Evolutionary conservation across 805 yeast species (phyloP).

Genomic region (Barnettozyma vustinii): DNA sequence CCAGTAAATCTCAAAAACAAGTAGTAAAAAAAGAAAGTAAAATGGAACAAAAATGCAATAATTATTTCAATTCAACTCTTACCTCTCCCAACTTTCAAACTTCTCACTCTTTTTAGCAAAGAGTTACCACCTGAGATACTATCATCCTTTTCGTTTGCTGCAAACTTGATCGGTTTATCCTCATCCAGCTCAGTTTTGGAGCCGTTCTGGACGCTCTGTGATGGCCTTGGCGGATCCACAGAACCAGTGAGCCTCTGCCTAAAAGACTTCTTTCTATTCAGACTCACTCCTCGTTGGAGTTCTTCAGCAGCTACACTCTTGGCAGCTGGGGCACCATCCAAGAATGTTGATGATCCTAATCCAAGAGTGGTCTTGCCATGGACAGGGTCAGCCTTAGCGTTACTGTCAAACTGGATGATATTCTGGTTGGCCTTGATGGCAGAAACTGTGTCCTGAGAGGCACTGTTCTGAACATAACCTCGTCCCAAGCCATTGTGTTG

Average conservation of each 20-base stretch:
- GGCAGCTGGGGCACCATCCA: slow-evolving; percentile 95
- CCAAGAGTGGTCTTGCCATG: slow-evolving; percentile 89
- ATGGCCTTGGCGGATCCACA: neutral
- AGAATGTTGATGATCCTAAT: slow-evolving; percentile 83
- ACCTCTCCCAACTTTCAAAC: slow-evolving; percentile 68
- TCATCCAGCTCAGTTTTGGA: slow-evolving; percentile 26
- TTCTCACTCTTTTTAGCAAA: slow-evolving; percentile 78
- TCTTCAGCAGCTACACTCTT: slow-evolving; percentile 37
- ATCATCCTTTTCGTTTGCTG: slow-evolving; percentile 23
- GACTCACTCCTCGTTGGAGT: slow-evolving; percentile 30
- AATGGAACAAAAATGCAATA: neutral
- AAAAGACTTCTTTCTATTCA: slow-evolving; percentile 81
- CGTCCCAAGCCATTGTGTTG: neutral
- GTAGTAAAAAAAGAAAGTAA: neutral
- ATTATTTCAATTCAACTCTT: neutral
- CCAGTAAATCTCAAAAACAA: neutral
- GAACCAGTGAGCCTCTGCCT: slow-evolving; percentile 50
- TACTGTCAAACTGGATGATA: slow-evolving; percentile 66
- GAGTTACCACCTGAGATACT: slow-evolving; percentile 39
- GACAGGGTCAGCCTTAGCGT: slow-evolving; percentile 58
- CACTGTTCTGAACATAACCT: slow-evolving; percentile 12
- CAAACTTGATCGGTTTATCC: slow-evolving; percentile 28
- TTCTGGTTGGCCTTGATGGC: slow-evolving; percentile 48
- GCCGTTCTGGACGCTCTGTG: slow-evolving; percentile 3
- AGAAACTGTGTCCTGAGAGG: slow-evolving; percentile 23